Evolutionary conservation across 495 filamentous ascomycete species (phyloP), one percentile per base, ranked within the genome.

Genomic region (Astrocystis sublimbata): DNA sequence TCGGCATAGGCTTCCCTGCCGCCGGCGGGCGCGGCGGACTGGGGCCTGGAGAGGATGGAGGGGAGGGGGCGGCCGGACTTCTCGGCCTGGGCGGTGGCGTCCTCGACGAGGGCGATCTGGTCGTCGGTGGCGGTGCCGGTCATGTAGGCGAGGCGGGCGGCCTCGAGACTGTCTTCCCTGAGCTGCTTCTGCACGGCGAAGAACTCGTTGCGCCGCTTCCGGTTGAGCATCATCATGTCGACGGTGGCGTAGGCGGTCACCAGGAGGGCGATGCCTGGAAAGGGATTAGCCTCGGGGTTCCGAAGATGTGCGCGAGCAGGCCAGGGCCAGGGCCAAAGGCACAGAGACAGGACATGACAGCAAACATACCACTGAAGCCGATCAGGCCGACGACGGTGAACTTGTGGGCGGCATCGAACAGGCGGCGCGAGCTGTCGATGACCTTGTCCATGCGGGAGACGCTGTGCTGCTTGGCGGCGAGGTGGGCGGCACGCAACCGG

Each of bases 211-310:
- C 82, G 81, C 58, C 82, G 81, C 73, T 81, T 80, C 56, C 91
- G 88, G 79, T 97, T 97, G 78, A 93, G 90, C 43, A 91, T 73
- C 30, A 94, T 85, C 85, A 98, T 90, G 74, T 96, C 93, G 69
- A 83, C 83, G 55, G 92, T 82, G 6, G 93, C 89, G 78, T 92
- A 94, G 58, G 87, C 80, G 21, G 90, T 91, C 38, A 93, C 83
- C 55, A 87, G 83, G 65, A 83, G 86, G 63, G 86, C 85, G 65
- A 96, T 71, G 54, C 86, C 92, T 93, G 62, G 61, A 56, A 28
- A 50, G 47, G 10, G n/a, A n/a, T n/a, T n/a, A n/a, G n/a, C n/a
- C n/a, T n/a, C n/a, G n/a, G n/a, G 3, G 15, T 53, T 3, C 26
- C 28, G 6, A 7, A 36, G 19, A 6, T 24, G 13, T 40, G 15